These are phyloP conservation scores for Fragaria vesca DNA, from an alignment of 306 rosid species.

Conservation along the genomic window DNA sequence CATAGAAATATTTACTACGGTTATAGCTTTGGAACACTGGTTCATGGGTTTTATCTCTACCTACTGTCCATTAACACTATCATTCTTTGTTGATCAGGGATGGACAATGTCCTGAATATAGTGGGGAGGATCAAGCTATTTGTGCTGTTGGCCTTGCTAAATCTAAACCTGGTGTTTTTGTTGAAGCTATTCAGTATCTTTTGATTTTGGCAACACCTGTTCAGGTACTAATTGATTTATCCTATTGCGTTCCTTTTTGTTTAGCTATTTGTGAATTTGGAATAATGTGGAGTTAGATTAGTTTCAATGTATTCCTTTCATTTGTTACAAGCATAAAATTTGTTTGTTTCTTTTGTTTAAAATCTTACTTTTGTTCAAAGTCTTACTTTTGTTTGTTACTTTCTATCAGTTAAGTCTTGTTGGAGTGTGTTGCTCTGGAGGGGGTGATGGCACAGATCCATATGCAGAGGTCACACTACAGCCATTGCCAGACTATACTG, in stretches of 20 bases:
- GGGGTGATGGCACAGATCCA: conserved; percentile 79
- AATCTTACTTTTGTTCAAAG: conserved; percentile 34
- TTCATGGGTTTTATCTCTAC: conserved; percentile 18
- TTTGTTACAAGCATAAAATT: neutral
- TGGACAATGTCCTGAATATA: conserved; percentile 93
- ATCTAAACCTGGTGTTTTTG: conserved; percentile 84
- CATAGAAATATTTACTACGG: neutral
- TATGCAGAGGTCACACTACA: conserved; percentile 86
- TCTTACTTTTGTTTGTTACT: conserved; percentile 5
- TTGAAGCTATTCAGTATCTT: conserved; percentile 93
- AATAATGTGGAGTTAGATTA: neutral
- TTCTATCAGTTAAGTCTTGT: conserved; percentile 77
- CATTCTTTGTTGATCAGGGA: conserved; percentile 61
- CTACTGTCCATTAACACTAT: conserved; percentile 17
- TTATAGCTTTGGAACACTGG: neutral
- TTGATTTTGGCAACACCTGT: conserved; percentile 84
- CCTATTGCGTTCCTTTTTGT: neutral
- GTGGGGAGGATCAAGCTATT: conserved; percentile 95
- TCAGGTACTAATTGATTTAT: conserved; percentile 55
- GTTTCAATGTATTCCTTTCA: neutral
- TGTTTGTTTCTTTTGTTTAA: conserved; percentile 5
- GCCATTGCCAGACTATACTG: conserved; percentile 86
- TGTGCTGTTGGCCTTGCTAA: conserved; percentile 95
- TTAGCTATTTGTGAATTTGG: conserved; percentile 13
- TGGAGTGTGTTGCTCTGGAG: conserved; percentile 93